Evolutionary conservation across 805 yeast genomes (phyloP).

Genomic region (Metschnikowia proteae): DNA sequence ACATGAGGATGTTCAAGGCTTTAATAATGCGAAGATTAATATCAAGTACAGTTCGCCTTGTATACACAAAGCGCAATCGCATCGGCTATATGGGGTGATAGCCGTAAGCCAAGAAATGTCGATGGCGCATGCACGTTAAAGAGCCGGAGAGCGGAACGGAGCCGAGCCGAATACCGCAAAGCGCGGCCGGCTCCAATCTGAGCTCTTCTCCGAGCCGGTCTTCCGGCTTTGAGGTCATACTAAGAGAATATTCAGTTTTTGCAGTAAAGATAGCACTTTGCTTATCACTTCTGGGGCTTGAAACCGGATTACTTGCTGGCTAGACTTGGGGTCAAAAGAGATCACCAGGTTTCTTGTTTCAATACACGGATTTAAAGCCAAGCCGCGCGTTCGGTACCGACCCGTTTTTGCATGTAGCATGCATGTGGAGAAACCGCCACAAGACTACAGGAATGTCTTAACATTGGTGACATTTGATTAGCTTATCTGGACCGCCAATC

Average conservation of each 20-base stretch:
- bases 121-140: not conserved
- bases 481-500: too few relatives aligned
- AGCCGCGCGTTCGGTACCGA: constrained; percentile 1
- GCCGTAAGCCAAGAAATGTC: not conserved
- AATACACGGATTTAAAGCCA: not conserved
- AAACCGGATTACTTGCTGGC: not conserved
- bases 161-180: not conserved
- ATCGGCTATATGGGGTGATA: not conserved
- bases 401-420: not conserved
- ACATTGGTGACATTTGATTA: too few relatives aligned
- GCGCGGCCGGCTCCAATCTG: not conserved
- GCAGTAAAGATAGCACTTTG: too few relatives aligned
- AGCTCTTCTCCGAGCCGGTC: not conserved
- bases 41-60: not conserved
- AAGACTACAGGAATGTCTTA: too few relatives aligned
- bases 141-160: not conserved
- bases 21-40: not conserved
- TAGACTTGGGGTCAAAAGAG: not conserved
- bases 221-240: too few relatives aligned
- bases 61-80: constrained; percentile 1
- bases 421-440: not conserved
- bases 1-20: not conserved
- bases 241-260: too few relatives aligned
- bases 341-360: not conserved
- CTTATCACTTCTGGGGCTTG: not conserved